Evolutionary conservation across 768 basidiomycete species (phyloP).

Genomic region (Chlorophyllum brunneum): DNA sequence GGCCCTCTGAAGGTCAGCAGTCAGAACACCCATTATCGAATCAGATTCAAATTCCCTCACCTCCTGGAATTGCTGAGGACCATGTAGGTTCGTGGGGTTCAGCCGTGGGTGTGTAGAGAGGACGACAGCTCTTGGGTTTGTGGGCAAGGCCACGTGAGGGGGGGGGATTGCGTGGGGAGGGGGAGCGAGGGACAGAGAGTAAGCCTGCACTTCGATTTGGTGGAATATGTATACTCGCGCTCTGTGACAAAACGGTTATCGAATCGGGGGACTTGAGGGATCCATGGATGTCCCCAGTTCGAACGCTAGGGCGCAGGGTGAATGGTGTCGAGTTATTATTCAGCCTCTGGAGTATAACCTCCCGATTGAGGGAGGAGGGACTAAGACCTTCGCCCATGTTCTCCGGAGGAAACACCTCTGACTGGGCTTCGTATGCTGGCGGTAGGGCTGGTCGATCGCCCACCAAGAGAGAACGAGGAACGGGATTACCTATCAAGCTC

Average conservation of each 20-base stretch:
- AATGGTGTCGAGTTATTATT: neutral
- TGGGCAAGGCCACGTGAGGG: conserved; percentile 19
- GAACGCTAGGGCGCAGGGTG: neutral
- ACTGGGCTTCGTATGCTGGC: neutral
- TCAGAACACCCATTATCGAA: neutral
- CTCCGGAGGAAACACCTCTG: neutral
- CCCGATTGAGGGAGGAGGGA: neutral
- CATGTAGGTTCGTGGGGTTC: conserved; percentile 14
- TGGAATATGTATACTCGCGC: conserved; percentile 4
- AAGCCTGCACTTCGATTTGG: conserved; percentile 13
- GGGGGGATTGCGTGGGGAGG: conserved; percentile 18
- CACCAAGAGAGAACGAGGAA: neutral
- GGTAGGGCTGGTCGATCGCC: neutral
- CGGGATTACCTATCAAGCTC: neutral
- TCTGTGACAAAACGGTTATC: conserved; percentile 1
- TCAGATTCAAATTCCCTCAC: conserved; percentile 13
- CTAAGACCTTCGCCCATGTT: neutral
- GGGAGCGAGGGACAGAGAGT: conserved; percentile 24
- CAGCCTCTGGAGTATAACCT: neutral
- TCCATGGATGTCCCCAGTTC: neutral
- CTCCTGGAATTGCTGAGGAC: conserved; percentile 6
- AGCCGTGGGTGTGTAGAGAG: conserved; percentile 22
- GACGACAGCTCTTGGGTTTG: conserved; percentile 21
- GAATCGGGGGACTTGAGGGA: neutral
- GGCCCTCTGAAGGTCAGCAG: too few species aligned